phyloP scores from a whole-genome alignment of 768 basidiomycete genomes.

The Mycena leptocephala region DNA sequence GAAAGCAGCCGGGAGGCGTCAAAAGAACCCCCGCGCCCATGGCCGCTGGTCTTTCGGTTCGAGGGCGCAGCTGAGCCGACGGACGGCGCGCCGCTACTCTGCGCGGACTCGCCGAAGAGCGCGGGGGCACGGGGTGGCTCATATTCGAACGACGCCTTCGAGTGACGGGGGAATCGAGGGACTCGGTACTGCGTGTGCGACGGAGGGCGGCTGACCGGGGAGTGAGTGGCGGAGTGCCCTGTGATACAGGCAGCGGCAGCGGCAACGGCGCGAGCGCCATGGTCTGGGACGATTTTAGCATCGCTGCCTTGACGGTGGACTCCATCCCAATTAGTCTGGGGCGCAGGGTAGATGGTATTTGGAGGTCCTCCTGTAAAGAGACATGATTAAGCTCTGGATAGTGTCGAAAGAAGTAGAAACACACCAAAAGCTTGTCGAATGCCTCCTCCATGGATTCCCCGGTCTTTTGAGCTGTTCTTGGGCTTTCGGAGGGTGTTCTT shows the following conservation, averaged over 20 bases:
- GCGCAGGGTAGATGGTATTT: conserved; percentile 85
- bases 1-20: conserved; percentile 70
- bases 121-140: conserved; percentile 54
- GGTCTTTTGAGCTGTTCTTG: conserved; percentile 32
- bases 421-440: conserved; percentile 87
- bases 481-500: conserved; percentile 47
- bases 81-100: conserved; percentile 39
- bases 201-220: conserved; percentile 70
- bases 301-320: conserved; percentile 89
- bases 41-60: conserved; percentile 58
- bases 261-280: conserved; percentile 62
- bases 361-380: conserved; percentile 84
- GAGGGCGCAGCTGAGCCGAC: conserved; percentile 47
- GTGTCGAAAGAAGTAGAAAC: conserved; percentile 40
- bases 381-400: not conserved
- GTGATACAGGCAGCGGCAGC: not conserved
- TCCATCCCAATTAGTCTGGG: conserved; percentile 89
- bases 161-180: conserved; percentile 71
- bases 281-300: conserved; percentile 89
- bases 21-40: conserved; percentile 75
- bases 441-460: conserved; percentile 70
- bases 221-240: conserved; percentile 57
- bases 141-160: conserved; percentile 58
- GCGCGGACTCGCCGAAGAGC: conserved; percentile 58
- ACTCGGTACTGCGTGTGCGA: conserved; percentile 82